A percentile compares a stretch with the other conserved stretches of the same genome.
Conservation (phyloP, 768 basidiomycete genomes). For the Suillus hirtellus region DNA sequence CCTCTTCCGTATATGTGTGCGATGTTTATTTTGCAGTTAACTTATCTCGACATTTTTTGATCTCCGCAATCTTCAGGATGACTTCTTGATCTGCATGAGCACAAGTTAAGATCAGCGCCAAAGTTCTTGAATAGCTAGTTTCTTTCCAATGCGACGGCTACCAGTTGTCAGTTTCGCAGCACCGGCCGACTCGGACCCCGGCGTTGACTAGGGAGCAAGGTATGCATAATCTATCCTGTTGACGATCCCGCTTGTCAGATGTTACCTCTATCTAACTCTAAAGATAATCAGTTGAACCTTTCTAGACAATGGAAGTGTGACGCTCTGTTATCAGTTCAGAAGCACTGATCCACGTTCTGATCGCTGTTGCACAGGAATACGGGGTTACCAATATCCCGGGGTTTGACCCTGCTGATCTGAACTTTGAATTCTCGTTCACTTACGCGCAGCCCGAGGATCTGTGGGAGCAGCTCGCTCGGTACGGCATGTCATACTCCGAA, state of each 20-base stretch:
- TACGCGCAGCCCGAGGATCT: not conserved
- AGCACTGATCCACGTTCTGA: not conserved
- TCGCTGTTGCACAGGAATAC: not conserved
- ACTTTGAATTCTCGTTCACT: not conserved
- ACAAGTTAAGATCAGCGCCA: not conserved
- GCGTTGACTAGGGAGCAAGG: not conserved
- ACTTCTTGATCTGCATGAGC: slow-evolving; percentile 10
- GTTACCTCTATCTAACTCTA: not conserved
- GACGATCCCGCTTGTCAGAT: not conserved
- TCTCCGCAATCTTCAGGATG: slow-evolving; percentile 8
- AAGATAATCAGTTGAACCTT: not conserved
- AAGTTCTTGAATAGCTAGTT: not conserved
- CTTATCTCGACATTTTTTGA: slow-evolving; percentile 12
- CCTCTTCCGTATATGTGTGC: slow-evolving; percentile 21
- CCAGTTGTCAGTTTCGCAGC: not conserved
- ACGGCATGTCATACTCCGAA: not conserved
- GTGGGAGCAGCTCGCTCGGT: not conserved
- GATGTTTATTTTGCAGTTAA: slow-evolving; percentile 19
- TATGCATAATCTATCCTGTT: not conserved
- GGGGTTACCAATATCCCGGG: not conserved
- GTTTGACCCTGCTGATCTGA: not conserved
- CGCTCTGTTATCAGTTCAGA: slow-evolving; percentile 2
- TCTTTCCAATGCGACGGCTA: not conserved
- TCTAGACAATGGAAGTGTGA: not conserved
- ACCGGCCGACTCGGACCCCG: not conserved